Evolutionary conservation across 2,329 filamentous ascomycete genomes (phyloP).

Genomic region (Ceratocystis papillata): DNA sequence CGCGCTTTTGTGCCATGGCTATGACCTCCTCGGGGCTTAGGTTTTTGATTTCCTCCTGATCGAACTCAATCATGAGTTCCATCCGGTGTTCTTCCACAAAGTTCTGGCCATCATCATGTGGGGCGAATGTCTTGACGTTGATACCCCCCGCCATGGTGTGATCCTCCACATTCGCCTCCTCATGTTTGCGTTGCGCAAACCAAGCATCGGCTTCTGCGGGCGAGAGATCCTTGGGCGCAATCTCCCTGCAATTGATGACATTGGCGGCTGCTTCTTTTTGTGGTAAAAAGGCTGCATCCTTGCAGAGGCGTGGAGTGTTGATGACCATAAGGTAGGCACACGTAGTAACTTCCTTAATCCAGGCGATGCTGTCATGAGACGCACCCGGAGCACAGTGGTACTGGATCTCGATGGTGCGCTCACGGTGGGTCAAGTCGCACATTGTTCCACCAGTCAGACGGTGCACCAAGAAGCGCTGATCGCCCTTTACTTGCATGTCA

Average conservation of each 20-base stretch:
- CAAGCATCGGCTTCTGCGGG: constrained; percentile 30
- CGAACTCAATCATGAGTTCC: constrained; percentile 25
- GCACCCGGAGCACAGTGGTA: constrained; percentile 67
- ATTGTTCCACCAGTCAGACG: constrained; percentile 65
- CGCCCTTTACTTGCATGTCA: constrained; percentile 69
- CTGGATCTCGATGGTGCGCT: constrained; percentile 75
- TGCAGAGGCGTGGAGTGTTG: constrained; percentile 77
- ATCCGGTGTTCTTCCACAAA: constrained; percentile 26
- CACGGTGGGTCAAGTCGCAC: constrained; percentile 74
- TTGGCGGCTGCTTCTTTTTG: constrained; percentile 68
- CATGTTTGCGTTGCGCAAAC: constrained; percentile 36
- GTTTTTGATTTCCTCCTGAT: constrained; percentile 19
- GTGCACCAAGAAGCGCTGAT: constrained; percentile 78
- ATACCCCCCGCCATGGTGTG: constrained; percentile 15
- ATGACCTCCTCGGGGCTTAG: constrained; percentile 18
- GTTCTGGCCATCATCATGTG: neutral
- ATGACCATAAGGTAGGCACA: constrained; percentile 91
- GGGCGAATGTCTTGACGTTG: constrained; percentile 8
- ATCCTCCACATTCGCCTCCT: constrained; percentile 11
- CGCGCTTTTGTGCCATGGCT: constrained; percentile 19
- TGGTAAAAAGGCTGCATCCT: constrained; percentile 75
- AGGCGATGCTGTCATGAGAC: constrained; percentile 64
- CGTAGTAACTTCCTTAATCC: constrained; percentile 87
- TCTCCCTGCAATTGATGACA: constrained; percentile 62
- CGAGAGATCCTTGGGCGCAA: constrained; percentile 43